Percentiles rank a stretch among this genome's conserved stretches.
Evolutionary conservation across 73 alveolate species (phyloP).

Genomic region (Symbiodinium natans): DNA sequence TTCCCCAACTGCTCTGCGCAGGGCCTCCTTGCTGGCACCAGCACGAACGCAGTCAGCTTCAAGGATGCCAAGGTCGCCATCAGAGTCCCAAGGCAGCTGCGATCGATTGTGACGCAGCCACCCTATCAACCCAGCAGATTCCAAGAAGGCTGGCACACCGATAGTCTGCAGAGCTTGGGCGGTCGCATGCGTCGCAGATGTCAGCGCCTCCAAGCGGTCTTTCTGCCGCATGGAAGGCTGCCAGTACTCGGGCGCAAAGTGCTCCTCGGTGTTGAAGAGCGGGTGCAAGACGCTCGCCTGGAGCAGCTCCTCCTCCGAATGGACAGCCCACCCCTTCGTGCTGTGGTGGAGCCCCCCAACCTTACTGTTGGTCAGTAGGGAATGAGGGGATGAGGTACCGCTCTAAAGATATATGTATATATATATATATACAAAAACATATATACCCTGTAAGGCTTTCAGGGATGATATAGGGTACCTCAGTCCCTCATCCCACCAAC

Average conservation of each 20-base stretch:
- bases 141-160: slow-evolving; percentile 58
- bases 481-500: no score
- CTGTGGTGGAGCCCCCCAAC: background rate
- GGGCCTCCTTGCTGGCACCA: slow-evolving; percentile 15
- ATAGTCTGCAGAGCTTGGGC: slow-evolving; percentile 27
- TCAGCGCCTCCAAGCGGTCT: slow-evolving; percentile 74
- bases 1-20: background rate
- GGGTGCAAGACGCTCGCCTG: slow-evolving; percentile 61
- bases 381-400: no score
- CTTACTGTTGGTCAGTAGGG: no score
- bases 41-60: background rate
- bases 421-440: no score
- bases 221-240: slow-evolving; percentile 27
- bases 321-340: slow-evolving; percentile 12
- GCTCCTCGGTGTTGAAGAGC: slow-evolving; percentile 93
- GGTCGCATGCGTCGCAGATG: slow-evolving; percentile 28
- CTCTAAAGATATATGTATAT: no score
- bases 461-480: no score
- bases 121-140: slow-evolving; percentile 85
- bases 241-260: slow-evolving; percentile 63
- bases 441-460: no score
- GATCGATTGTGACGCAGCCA: slow-evolving; percentile 69
- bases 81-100: slow-evolving; percentile 89
- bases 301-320: background rate
- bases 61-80: slow-evolving; percentile 52